These are phyloP conservation scores for Cantharellus anzutake DNA, from an alignment of 768 basidiomycete species.

Conservation along the genomic window DNA sequence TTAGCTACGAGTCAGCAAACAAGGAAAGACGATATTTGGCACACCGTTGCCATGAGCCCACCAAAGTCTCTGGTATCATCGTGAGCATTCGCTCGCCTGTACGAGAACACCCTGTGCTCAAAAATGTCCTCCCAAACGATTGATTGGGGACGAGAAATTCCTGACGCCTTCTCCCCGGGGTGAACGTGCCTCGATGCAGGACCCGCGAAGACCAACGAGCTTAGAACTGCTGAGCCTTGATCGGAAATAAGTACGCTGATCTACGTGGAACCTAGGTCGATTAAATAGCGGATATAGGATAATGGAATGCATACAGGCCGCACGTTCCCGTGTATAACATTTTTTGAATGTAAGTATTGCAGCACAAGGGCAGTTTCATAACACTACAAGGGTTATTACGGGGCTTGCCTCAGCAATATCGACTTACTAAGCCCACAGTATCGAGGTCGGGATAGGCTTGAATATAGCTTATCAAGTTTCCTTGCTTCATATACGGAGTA, in stretches of 20 bases:
- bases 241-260: neutral
- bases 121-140: no score
- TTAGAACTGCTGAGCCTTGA: neutral
- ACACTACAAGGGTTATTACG: neutral
- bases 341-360: neutral
- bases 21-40: no score
- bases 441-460: neutral
- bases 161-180: no score
- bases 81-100: no score
- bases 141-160: no score
- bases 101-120: no score
- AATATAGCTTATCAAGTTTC: neutral
- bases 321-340: slow-evolving; percentile 1
- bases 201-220: neutral
- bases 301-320: neutral
- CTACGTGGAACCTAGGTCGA: neutral
- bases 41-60: no score
- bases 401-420: neutral
- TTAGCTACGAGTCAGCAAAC: no score
- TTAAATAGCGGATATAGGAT: neutral
- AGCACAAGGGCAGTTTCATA: neutral
- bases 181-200: no score
- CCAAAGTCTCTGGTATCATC: no score
- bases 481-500: neutral
- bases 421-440: neutral